Percentiles rank a stretch among this genome's conserved stretches.
Evolutionary conservation across 148 eudicot genomes (phyloP).

Genomic region (Polygonum aviculare): DNA sequence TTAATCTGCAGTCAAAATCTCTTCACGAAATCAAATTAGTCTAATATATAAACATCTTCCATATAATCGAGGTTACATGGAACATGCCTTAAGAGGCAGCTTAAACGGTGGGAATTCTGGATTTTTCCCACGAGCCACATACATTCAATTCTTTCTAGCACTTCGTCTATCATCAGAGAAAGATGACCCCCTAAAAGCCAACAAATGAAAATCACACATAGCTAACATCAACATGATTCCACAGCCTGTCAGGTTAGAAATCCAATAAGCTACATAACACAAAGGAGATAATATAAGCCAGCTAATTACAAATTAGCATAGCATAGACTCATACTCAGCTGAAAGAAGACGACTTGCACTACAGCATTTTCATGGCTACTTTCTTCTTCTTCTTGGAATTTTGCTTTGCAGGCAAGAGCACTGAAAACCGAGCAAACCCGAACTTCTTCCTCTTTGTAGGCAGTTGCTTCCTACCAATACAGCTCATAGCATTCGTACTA

Average conservation of each 20-base stretch:
- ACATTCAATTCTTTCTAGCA: background rate
- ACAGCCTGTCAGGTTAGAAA: background rate
- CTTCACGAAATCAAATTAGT: background rate
- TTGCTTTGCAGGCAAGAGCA: slow-evolving; percentile 48
- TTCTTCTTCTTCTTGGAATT: slow-evolving; percentile 73
- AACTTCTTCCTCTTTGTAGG: slow-evolving; percentile 76
- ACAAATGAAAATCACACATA: background rate
- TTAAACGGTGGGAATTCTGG: background rate
- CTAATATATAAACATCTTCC: background rate
- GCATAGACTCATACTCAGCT: slow-evolving; percentile 1
- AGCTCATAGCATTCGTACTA: background rate
- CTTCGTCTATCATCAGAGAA: background rate
- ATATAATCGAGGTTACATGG: background rate
- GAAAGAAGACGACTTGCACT: background rate
- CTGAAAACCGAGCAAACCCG: slow-evolving; percentile 63
- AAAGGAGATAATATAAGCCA: background rate
- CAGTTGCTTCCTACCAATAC: slow-evolving; percentile 21
- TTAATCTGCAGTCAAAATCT: too few species aligned
- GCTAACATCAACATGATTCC: background rate
- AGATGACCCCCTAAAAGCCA: background rate
- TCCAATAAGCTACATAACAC: background rate
- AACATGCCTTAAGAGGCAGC: background rate
- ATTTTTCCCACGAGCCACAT: background rate
- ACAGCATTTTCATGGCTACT: slow-evolving; percentile 10
- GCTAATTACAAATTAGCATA: slow-evolving; percentile 7